Evolutionary conservation across 495 filamentous ascomycete genomes (phyloP), one percentile per base, ranked within the genome.

Genomic region (Hyaloscypha finlandica): DNA sequence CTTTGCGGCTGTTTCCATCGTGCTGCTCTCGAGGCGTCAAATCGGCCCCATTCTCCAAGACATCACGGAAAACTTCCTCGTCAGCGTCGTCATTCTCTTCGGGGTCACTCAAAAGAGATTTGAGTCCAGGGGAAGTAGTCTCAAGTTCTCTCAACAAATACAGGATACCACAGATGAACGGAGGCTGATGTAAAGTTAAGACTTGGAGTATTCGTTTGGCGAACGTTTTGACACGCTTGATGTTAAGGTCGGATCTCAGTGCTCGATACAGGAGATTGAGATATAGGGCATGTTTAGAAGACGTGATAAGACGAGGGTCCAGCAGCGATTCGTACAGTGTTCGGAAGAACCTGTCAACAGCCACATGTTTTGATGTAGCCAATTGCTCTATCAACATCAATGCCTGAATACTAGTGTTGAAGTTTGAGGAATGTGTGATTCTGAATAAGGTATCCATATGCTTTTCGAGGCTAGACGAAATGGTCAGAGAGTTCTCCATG

Each of bases 331-430:
- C 94, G 74, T 99, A 99, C 29, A 99, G 81, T 4, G 94, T 97
- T 37, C 93, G 85, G 77, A 97, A 97, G 80, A 96, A 98, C 53
- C 96, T 87, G 70, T 99, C 96, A 8, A 89, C 85, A 31, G 87
- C 87, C 55, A 84, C 70, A 32, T 94, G 87, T 74, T 96, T 92
- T 8, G 90, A 85, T 19, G 86, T 77, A 6, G 92, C 90, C 33
- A 99, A 85, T 75, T 98, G 96, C 75, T 97, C 95, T 68, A 99
- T 95, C 62, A 99, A 81, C 88, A 97, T 92, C 64, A 99, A 81
- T 39, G 95, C 95, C 76, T 98, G 95, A 33, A 99, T 91, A 74
- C 92, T 94, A 8, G 96, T 99, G 80, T 97, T 98, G 82, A 99
- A 98, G 75, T 98, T 99, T 14, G 95, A 92, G 0, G 95, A 97